A percentile compares a stretch with the other conserved stretches of the same genome.
phyloP scores from a whole-genome alignment of 1,139 yeast genomes.

The Kluyveromyces sp. region DNA sequence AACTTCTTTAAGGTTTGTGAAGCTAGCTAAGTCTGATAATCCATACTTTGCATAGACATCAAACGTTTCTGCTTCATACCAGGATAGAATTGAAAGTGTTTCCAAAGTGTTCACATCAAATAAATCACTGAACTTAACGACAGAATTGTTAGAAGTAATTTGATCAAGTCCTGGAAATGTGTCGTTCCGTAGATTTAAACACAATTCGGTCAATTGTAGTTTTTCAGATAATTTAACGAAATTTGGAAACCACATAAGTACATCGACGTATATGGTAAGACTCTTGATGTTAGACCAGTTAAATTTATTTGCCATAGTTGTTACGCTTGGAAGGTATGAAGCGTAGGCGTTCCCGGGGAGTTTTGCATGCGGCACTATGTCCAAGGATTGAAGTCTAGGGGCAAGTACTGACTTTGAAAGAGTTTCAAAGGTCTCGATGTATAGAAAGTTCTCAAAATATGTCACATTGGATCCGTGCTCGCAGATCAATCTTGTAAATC shows the following conservation, averaged over 20 bases:
- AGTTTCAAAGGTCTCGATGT: slow-evolving; percentile 13
- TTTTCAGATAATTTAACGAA: slow-evolving; percentile 10
- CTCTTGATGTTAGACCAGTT: slow-evolving; percentile 16
- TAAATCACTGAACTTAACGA: slow-evolving; percentile 12
- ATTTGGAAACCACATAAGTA: slow-evolving; percentile 18
- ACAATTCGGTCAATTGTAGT: slow-evolving; percentile 17
- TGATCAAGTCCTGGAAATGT: slow-evolving; percentile 2
- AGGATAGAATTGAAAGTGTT: slow-evolving; percentile 22
- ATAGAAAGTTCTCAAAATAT: slow-evolving; percentile 23
- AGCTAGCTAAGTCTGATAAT: slow-evolving; percentile 16
- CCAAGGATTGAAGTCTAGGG: slow-evolving; percentile 16
- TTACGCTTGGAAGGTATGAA: slow-evolving; percentile 14
- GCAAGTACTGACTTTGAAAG: slow-evolving; percentile 11
- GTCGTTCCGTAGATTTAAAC: slow-evolving; percentile 25
- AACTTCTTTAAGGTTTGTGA: slow-evolving; percentile 16
- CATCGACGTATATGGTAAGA: slow-evolving; percentile 23
- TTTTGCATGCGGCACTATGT: slow-evolving; percentile 21
- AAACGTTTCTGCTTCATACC: slow-evolving; percentile 20
- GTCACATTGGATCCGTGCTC: slow-evolving; percentile 15
- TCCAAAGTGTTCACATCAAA: slow-evolving; percentile 18
- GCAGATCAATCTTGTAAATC: slow-evolving; percentile 15
- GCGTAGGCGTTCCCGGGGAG: slow-evolving; percentile 18
- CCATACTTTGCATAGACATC: slow-evolving; percentile 21
- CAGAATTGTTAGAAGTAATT: neutral
- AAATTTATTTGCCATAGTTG: slow-evolving; percentile 11